Evolutionary conservation across 2,329 filamentous ascomycete species (phyloP), one percentile per base, ranked within the genome.

Genomic region (Calcarisporium arbuscula): DNA sequence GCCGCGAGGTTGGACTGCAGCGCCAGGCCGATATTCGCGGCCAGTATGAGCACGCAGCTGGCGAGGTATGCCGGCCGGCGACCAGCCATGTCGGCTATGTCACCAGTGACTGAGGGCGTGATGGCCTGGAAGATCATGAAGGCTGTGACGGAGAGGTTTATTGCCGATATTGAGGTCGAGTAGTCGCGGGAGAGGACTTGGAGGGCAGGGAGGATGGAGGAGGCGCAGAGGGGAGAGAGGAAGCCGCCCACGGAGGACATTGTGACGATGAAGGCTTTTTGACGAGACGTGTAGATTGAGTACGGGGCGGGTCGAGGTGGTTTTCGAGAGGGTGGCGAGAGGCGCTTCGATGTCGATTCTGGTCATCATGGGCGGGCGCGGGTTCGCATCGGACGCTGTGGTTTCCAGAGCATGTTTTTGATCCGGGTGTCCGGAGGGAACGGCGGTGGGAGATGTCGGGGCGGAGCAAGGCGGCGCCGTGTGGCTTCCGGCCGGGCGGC

Each of bases 231-330:
- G 14, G 32, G 28, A 6, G 36, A 38, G 21, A 38, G 35, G n/a
- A 38, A 38, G 12, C 36, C 36, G 12, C 36, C 36, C 22, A 38
- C 12, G 16, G 17, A 14, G 27, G 36, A 38, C 36, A 38, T 35
- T 3, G 35, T 35, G 20, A 38, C 36, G 21, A 38, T 35, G 14
- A 35, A 38, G 10, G 15, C 16, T 28, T 38, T 38, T 22, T 38
- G 36, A 5, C 32, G 32, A 20, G 15, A 19, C 11, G 36, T 35
- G 32, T 35, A 35, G 20, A 38, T 35, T 8, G 36, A 38, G 32
- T 38, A 38, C 9, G n/a, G n/a, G n/a, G n/a, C n/a, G n/a, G n/a
- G n/a, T n/a, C n/a, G n/a, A n/a, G n/a, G n/a, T n/a, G n/a, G n/a
- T n/a, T n/a, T n/a, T n/a, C n/a, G n/a, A n/a, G n/a, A n/a, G n/a